Evolutionary conservation across 371 early-diverging fungal genomes (phyloP).

Genomic region (Apophysomyces sp.): DNA sequence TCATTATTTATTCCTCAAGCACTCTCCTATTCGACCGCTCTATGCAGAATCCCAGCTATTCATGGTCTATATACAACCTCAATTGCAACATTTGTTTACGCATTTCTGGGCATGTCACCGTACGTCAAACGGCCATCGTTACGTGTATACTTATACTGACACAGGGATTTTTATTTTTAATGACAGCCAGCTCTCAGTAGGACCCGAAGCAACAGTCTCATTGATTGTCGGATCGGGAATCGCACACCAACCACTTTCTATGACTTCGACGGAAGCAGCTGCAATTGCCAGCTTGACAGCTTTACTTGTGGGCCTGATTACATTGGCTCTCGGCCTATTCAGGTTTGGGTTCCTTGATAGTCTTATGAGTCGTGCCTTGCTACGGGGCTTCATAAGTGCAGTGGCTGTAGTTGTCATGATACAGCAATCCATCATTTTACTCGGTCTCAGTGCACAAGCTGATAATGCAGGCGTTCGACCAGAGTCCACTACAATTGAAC

Average conservation of each 20-base stretch:
- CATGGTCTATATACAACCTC: conserved; percentile 82
- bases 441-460: conserved; percentile 57
- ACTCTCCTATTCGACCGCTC: conserved; percentile 67
- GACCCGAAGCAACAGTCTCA: conserved; percentile 87
- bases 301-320: conserved; percentile 82
- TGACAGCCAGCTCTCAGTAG: conserved; percentile 73
- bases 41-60: conserved; percentile 63
- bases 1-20: conserved; percentile 83
- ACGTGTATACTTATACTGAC: not conserved
- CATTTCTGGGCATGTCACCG: conserved; percentile 82
- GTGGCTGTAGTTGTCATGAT: conserved; percentile 86
- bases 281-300: conserved; percentile 65
- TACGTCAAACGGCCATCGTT: conserved; percentile 11
- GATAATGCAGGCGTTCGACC: conserved; percentile 42
- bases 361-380: conserved; percentile 80
- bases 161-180: not conserved
- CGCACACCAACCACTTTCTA: conserved; percentile 25
- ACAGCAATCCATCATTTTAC: conserved; percentile 72
- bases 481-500: conserved; percentile 67
- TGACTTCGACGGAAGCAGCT: not conserved
- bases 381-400: conserved; percentile 89
- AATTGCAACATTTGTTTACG: conserved; percentile 74
- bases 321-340: conserved; percentile 83
- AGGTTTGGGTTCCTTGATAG: conserved; percentile 92
- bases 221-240: conserved; percentile 78